These are phyloP conservation scores for Scedosporium aurantiacum DNA, from an alignment of 2,329 filamentous ascomycete genomes.

Conservation along the genomic window DNA sequence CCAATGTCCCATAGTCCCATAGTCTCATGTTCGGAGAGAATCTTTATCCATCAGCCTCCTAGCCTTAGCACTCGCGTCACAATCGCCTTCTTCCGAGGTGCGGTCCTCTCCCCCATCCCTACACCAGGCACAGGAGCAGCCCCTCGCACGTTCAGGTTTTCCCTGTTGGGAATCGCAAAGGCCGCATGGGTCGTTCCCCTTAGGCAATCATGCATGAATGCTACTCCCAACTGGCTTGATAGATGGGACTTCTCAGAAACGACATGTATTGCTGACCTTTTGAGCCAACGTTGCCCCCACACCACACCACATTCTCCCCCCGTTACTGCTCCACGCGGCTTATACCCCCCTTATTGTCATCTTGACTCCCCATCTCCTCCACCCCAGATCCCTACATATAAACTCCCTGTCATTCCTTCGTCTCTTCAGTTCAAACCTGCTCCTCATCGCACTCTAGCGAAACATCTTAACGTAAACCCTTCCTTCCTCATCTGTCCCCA, in stretches of 20 bases:
- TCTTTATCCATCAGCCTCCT: background rate
- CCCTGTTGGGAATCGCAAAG: background rate
- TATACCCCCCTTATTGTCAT: too few relatives aligned
- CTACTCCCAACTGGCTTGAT: background rate
- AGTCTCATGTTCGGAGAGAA: background rate
- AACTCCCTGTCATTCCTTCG: background rate
- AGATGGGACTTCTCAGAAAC: too few relatives aligned
- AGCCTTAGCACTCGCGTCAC: background rate
- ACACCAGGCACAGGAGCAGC: background rate
- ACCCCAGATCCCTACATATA: too few relatives aligned
- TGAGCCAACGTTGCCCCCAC: too few relatives aligned
- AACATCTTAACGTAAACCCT: background rate
- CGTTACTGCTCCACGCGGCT: too few relatives aligned
- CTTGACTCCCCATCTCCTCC: too few relatives aligned
- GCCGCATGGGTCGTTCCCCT: background rate
- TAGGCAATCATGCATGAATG: background rate
- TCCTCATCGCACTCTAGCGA: slow-evolving; percentile 1
- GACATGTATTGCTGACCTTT: too few relatives aligned
- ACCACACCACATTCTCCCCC: too few relatives aligned
- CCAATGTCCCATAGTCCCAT: background rate
- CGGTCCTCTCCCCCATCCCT: background rate
- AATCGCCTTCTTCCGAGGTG: background rate
- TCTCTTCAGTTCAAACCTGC: background rate
- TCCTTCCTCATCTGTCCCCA: background rate
- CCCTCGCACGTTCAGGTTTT: background rate